phyloP scores from a whole-genome alignment of 2,329 filamentous ascomycete species.

The Exophiala oligosperma region DNA sequence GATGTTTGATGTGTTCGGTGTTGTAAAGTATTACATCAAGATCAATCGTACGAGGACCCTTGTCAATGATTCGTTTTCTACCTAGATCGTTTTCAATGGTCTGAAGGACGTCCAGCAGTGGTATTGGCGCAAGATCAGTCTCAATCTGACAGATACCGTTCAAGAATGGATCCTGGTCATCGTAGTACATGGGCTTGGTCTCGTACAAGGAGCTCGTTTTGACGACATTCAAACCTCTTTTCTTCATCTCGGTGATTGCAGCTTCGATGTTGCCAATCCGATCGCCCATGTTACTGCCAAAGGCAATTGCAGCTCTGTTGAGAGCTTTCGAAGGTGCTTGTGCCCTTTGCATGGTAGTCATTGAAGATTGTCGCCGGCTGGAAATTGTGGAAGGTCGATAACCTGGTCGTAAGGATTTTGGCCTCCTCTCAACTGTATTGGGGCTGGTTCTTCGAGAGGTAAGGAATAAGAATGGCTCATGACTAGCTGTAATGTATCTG shows the following conservation, averaged over 20 bases:
- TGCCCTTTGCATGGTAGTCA: constrained; percentile 7
- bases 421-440: too few species aligned
- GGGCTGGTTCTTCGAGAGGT: too few species aligned
- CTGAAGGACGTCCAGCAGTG: constrained; percentile 78
- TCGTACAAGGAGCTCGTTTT: constrained; percentile 90
- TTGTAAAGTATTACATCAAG: constrained; percentile 88
- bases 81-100: constrained; percentile 78
- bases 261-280: constrained; percentile 78
- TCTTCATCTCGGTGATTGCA: constrained; percentile 76
- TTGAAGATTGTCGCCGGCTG: background rate
- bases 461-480: too few species aligned
- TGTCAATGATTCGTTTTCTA: constrained; percentile 81
- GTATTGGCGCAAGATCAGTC: constrained; percentile 72
- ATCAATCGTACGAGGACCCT: constrained; percentile 92
- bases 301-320: constrained; percentile 69
- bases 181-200: constrained; percentile 94
- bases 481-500: too few species aligned
- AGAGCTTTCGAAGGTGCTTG: background rate
- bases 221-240: constrained; percentile 68
- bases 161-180: constrained; percentile 82
- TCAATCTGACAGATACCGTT: constrained; percentile 83
- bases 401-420: background rate
- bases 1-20: constrained; percentile 62
- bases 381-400: background rate
- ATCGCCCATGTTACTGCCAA: constrained; percentile 91